phyloP scores from a whole-genome alignment of 208 protist species.

The Porcisia hertigi region DNA sequence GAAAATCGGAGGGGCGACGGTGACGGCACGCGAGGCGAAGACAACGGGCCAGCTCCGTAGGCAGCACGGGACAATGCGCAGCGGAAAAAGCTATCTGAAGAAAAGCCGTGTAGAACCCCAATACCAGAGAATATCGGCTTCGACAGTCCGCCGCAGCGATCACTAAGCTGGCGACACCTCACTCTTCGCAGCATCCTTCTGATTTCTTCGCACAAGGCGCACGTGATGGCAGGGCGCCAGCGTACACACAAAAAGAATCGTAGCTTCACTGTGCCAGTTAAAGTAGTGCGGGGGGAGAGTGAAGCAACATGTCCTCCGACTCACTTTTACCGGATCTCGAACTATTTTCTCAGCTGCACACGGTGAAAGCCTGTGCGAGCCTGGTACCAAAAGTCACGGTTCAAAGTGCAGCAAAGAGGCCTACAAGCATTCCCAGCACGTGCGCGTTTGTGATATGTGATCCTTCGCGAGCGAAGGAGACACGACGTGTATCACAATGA shows the following conservation, averaged over 20 bases:
- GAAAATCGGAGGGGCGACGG: not conserved
- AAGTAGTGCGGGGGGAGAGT: not conserved
- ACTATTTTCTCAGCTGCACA: too few species aligned
- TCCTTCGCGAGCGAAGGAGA: too few species aligned
- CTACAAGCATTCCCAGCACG: too few species aligned
- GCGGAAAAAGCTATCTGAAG: not conserved
- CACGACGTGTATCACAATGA: too few species aligned
- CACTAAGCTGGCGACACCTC: not conserved
- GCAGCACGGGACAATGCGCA: not conserved
- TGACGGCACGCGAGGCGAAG: not conserved
- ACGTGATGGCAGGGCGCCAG: not conserved
- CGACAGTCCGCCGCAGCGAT: not conserved
- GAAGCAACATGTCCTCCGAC: not conserved
- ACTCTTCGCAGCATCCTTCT: slow-evolving; percentile 2
- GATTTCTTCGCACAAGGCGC: not conserved
- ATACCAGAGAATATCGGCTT: not conserved
- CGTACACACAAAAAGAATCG: not conserved
- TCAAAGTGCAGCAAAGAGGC: too few species aligned
- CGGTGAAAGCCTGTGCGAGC: too few species aligned
- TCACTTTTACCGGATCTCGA: not conserved
- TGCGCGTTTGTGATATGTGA: too few species aligned
- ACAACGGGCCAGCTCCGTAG: not conserved
- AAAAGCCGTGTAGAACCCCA: not conserved
- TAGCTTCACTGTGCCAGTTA: too few species aligned
- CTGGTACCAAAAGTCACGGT: too few species aligned